Conservation (phyloP, 163 green algal genomes). For the Coccomyxa subellipsoidea region DNA sequence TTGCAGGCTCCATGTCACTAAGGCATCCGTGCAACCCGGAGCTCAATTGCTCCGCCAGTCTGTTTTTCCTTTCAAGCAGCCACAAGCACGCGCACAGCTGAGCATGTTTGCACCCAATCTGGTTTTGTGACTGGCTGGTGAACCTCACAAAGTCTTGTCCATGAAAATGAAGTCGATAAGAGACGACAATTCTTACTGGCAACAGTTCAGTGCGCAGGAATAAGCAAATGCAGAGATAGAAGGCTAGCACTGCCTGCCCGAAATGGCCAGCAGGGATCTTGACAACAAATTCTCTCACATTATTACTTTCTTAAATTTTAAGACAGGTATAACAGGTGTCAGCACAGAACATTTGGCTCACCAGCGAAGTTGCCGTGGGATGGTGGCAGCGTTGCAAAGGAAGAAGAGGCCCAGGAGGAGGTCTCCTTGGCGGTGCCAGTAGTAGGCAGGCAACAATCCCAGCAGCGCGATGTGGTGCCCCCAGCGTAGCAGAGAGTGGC, state of each 20-base stretch:
- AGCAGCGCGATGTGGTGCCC: slow-evolving; percentile 1
- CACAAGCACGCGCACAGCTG: not conserved
- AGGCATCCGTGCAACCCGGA: not conserved
- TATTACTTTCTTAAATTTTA: too few relatives aligned
- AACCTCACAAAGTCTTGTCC: not conserved
- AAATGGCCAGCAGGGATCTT: too few relatives aligned
- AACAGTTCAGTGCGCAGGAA: too few relatives aligned
- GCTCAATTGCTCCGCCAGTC: not conserved
- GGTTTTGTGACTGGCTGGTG: too few relatives aligned
- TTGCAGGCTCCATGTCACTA: not conserved
- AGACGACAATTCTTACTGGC: too few relatives aligned
- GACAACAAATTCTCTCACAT: too few relatives aligned
- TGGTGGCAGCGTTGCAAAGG: slow-evolving; percentile 6
- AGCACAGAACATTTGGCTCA: too few relatives aligned
- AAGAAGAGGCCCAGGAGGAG: not conserved
- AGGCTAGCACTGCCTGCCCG: too few relatives aligned
- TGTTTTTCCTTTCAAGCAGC: not conserved
- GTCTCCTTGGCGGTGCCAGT: not conserved
- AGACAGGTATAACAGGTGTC: too few relatives aligned
- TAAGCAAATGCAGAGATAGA: too few relatives aligned
- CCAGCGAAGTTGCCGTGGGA: not conserved
- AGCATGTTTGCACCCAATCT: not conserved
- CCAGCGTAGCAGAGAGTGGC: not conserved
- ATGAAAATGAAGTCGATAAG: too few relatives aligned
- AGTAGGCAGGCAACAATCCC: not conserved